Evolutionary conservation across 2,329 filamentous ascomycete genomes (phyloP), one percentile per base, ranked within the genome.

Genomic region (Colletotrichum scovillei): DNA sequence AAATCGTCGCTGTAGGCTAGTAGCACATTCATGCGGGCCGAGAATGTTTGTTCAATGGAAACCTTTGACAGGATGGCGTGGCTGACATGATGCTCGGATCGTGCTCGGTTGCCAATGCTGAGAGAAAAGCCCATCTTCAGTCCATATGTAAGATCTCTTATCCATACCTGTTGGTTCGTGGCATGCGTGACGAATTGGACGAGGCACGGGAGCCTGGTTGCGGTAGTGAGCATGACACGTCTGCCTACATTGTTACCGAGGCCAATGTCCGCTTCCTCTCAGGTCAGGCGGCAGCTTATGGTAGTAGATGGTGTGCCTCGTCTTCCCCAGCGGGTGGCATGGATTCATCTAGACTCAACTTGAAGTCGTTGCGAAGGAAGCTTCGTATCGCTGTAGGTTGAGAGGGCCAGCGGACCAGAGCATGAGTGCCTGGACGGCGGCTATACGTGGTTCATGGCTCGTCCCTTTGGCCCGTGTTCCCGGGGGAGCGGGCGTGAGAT

Each of bases 391-490:
- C 46, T 90, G 87, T 67, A 97, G 78, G 73, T 93, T 89, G 75
- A 98, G 81, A 5, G 92, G 89, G 1, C 93, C 94, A 14, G 95
- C 92, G 52, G 91, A 87, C 92, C 95, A 97, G 3, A 97, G 81
- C 78, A 95, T 85, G 58, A 97, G 81, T 1, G 94, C 95, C 79
- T 98, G 94, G 22, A 98, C 85, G 69, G 84, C 79, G 32, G 88
- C 82, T 66, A 75, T 74, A 19, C 76, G 71, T 62, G 60, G 70
- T 62, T 71, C 74, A 63, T 58, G 30, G 63, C 28, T 53, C 73
- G 60, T 69, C 49, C 62, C 65, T 64, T 59, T 72, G 57, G 67
- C 49, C 74, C 63, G 56, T 22, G 62, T 68, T 52, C 72, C 58
- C 58, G 55, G 11, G 35, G 62, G 58, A 30, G 46, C 64, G 56